Conservation (phyloP, 371 early-diverging fungal genomes). For the Apophysomyces trapeziformis region DNA sequence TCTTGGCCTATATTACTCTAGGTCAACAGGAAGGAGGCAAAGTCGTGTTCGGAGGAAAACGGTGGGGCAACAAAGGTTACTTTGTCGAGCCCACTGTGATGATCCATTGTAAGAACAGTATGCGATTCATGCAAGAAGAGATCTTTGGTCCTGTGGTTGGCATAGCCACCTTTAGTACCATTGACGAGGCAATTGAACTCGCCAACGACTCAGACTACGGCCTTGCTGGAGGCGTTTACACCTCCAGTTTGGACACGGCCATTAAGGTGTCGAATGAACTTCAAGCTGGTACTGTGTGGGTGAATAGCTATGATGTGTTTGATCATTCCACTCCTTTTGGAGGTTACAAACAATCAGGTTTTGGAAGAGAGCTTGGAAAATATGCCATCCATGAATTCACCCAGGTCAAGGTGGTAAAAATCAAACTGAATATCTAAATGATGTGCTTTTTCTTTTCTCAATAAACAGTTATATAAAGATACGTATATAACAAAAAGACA, state of each 20-base stretch:
- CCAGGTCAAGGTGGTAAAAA: conserved; percentile 69
- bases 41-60: conserved; percentile 70
- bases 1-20: conserved; percentile 63
- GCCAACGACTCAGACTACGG: conserved; percentile 85
- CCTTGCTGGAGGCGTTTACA: conserved; percentile 87
- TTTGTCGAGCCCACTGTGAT: conserved; percentile 85
- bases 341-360: conserved; percentile 87
- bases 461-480: too few relatives aligned
- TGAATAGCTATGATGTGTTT: conserved; percentile 49
- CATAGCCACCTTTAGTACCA: conserved; percentile 72
- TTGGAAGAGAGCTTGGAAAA: conserved; percentile 80
- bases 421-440: conserved; percentile 26
- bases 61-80: conserved; percentile 72
- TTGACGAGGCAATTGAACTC: conserved; percentile 77
- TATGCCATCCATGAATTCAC: conserved; percentile 75
- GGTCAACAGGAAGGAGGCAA: conserved; percentile 67
- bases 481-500: background rate
- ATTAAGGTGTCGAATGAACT: conserved; percentile 66
- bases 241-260: conserved; percentile 68
- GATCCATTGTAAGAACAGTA: conserved; percentile 64
- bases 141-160: conserved; percentile 93
- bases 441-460: background rate
- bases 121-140: conserved; percentile 80
- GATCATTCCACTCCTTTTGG: conserved; percentile 80
- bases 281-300: conserved; percentile 75